Evolutionary conservation across 2,329 filamentous ascomycete genomes (phyloP).

Genomic region (Aureobasidium musti): DNA sequence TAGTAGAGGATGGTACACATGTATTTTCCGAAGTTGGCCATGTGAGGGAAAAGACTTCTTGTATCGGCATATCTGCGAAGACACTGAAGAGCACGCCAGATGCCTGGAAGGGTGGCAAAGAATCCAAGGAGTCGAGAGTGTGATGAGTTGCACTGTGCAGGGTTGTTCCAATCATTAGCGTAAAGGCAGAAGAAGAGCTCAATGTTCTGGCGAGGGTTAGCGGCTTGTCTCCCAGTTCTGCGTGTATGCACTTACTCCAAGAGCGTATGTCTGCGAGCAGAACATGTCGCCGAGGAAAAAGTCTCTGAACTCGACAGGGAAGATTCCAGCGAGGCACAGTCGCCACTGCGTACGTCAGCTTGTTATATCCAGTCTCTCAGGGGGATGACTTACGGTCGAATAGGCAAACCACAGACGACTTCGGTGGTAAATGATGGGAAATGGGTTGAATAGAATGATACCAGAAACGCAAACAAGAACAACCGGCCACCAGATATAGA

Average conservation of each 20-base stretch:
- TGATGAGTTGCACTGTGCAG: conserved; percentile 77
- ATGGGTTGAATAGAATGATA: conserved; percentile 69
- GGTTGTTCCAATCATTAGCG: conserved; percentile 71
- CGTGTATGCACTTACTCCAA: conserved; percentile 51
- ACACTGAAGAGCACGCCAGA: conserved; percentile 91
- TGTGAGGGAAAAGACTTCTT: conserved; percentile 82
- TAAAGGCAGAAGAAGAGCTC: conserved; percentile 96
- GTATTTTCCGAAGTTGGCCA: conserved; percentile 93
- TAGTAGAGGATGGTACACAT: conserved; percentile 78
- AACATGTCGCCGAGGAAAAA: conserved; percentile 99
- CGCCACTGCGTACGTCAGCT: conserved; percentile 60
- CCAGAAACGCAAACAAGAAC: conserved; percentile 71
- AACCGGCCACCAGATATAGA: conserved; percentile 86
- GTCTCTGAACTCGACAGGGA: conserved; percentile 93
- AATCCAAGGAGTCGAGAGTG: conserved; percentile 85
- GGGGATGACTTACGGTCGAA: conserved; percentile 67
- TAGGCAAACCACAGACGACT: conserved; percentile 85
- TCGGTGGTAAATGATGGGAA: conserved; percentile 70
- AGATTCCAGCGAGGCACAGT: conserved; percentile 78
- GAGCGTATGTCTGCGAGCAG: conserved; percentile 89
- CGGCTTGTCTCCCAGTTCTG: neutral
- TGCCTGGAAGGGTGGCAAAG: conserved; percentile 76
- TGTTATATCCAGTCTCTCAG: neutral
- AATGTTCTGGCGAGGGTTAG: conserved; percentile 63
- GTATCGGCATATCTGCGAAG: conserved; percentile 87